Conservation (phyloP, 345 rosid species). For the Sonneratia caseolaris region DNA sequence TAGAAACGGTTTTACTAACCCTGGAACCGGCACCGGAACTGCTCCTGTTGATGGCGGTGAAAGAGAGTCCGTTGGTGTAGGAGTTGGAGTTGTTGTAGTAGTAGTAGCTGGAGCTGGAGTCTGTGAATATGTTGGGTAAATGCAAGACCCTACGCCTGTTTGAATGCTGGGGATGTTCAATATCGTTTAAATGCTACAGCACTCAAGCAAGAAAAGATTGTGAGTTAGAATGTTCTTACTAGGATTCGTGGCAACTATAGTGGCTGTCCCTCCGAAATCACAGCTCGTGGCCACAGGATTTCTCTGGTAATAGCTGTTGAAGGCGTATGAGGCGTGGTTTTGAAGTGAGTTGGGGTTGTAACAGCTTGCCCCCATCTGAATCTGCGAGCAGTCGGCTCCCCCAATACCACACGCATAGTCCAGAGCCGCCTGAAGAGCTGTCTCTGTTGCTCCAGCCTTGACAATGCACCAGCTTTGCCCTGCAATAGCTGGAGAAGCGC, state of each 20-base stretch:
- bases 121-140: slow-evolving; percentile 48
- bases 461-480: slow-evolving; percentile 95
- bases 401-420: slow-evolving; percentile 93
- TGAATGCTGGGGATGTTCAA: slow-evolving; percentile 1
- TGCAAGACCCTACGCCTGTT: slow-evolving; percentile 75
- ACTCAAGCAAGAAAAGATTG: neutral
- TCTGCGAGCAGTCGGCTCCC: slow-evolving; percentile 78
- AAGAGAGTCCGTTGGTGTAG: slow-evolving; percentile 12
- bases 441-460: slow-evolving; percentile 46
- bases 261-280: slow-evolving; percentile 76
- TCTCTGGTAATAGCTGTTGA: slow-evolving; percentile 90
- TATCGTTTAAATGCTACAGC: neutral
- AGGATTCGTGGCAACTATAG: slow-evolving; percentile 53
- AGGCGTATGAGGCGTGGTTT: slow-evolving; percentile 84
- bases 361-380: slow-evolving; percentile 79
- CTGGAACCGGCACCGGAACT: neutral
- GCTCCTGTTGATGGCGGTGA: slow-evolving; percentile 27
- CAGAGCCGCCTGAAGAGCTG: slow-evolving; percentile 56
- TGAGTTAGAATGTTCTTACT: slow-evolving; percentile 37
- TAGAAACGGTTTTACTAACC: neutral
- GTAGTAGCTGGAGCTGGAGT: slow-evolving; percentile 38
- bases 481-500: slow-evolving; percentile 47
- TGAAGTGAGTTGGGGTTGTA: slow-evolving; percentile 58
- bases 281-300: slow-evolving; percentile 75
- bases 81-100: slow-evolving; percentile 25